Evolutionary conservation across 2,329 filamentous ascomycete species (phyloP), one percentile per base, ranked within the genome.

Genomic region (Pseudocercospora fijiensis): DNA sequence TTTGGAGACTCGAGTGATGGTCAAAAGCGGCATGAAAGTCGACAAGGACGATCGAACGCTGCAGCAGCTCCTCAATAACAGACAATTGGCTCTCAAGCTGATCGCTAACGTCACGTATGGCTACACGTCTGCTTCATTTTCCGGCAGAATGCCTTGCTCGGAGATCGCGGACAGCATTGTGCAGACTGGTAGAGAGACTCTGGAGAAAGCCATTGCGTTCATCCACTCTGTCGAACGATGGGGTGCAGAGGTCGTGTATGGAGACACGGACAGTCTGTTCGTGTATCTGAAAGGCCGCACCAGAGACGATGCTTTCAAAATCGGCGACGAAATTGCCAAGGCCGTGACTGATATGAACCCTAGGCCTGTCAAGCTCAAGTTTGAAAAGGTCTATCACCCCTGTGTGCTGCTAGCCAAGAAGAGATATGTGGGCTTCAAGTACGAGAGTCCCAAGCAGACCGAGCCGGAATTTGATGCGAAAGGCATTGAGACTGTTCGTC

Each of bases 51-150:
- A 98, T 78, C 93, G 87, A 75, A 85, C 86, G 0, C 79, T 98
- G 16, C 94, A 98, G 72, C 88, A 90, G 65, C 84, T 98, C 11
- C 82, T 98, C 18, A 96, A 99, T 79, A 96, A 97, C 76, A 84
- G 95, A 72, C 95, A 99, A 72, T 82, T 99, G 3, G 95, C 95
- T 0, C 84, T 99, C 26, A 99, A 99, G 75, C 83, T 99, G 6
- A 91, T 99, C 43, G 95, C 95, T n/a, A 99, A 99, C 71, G 95
- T 99, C 69, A 99, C 95, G 0, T 99, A 99, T 73, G 95, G 95
- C 10, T 99, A 99, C 78, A 95, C 95, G 0, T 98, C 95, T 2
- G 95, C 95, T 0, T 96, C 92, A 0, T 99, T 97, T 76, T 98
- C 94, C 0, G 95, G 95, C 0, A 87, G 95, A 24, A 98, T 99